Base-by-base conservation (phyloP, 768 basidiomycete species). In the Pleurotus giganteus region DNA sequence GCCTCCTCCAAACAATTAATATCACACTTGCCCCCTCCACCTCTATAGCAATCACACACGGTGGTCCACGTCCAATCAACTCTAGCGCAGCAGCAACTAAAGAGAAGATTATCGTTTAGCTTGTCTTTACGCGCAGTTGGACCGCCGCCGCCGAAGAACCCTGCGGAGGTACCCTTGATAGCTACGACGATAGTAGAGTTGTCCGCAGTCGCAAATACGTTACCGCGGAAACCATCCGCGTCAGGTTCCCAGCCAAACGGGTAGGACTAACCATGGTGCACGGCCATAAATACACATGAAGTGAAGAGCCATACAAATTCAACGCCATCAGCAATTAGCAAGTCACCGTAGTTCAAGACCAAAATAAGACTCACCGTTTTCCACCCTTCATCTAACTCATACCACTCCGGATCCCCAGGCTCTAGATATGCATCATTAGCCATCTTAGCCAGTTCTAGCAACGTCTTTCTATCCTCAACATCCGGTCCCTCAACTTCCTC, bases 191-290 rank as follows among this genome's bases (percentile, higher is more conserved):
- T 79, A 0, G 91, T 95, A 34, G 79, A 76, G 66, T 98, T 97
- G 67, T 91, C 86, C 1, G 79, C 75, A 1, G 84, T 87, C 17
- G 89, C 91, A 64, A 96, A 97, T 15, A 98, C 86, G 62, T 97
- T 89, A 0, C 96, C 96, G 5, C 95, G 81, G 55, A 98, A 85
- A 2, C 92, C 93, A 66, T 96, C 91, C 15, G 81, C 80, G 60
- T 90, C 88, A 8, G 86, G 84, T 63, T 93, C 89, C 94, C 94
- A 98, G 12, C 96, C 96, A 65, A 97, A 89, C 0, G 91, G 92
- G 62, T 87, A 82, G 13, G 79, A 79, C 88, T 91, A 57, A 11
- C 41, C 39, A 24, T 13, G 5, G 15, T 28, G 17, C 6, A 17
- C 7, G 37, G 36, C 54, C 64, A 37, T 19, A 26, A 17, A 44